Evolutionary conservation across 108 stramenopile genomes (phyloP), one percentile per base, ranked within the genome.

Genomic region (Nannochloropsis gaditana): DNA sequence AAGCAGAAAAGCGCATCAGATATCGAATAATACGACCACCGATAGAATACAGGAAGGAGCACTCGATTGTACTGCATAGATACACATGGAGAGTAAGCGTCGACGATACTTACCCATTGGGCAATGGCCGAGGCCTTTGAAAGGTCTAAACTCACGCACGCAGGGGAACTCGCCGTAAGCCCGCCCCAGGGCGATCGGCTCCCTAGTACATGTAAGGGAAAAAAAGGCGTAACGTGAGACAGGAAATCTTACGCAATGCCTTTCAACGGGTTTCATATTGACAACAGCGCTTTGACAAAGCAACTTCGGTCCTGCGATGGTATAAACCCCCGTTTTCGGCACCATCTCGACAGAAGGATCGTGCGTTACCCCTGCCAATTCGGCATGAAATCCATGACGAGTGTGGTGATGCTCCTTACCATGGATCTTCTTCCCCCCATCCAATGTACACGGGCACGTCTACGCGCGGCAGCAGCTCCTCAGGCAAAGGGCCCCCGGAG

Each of bases 401-500:
- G 31, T 31, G 31, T 31, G 31, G 1, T 31, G 31, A 31, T 31
- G 31, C 31, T 31, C 31, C 59, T 6, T 73, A 73, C 59, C 59
- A 98, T 21, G 96, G 96, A 91, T 98, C 97, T 45, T 89, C 87
- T 79, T 90, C 94, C 5, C 97, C 97, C 89, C 95, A 97, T 47
- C 93, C 92, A 11, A 90, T 87, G 42, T 44, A 9, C 80, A 90
- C 90, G 11, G 90, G 88, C 8, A 89, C 88, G 1, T 83, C 11
- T 5, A 88, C 42, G 3, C 84, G 87, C 2, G 83, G 45, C 15
- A 98, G 89, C 80, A 96, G 95, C 82, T 96, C 95, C 86, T 98
- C 97, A 11, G 96, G 96, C 45, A 98, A 85, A n/a, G 97, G 97
- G 15, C 97, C 97, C 1, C 95, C 95, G 45, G 92, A 93, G 90